Base-by-base conservation (phyloP, 2,329 filamentous ascomycete genomes). In the Zymoseptoria pseudotritici region DNA sequence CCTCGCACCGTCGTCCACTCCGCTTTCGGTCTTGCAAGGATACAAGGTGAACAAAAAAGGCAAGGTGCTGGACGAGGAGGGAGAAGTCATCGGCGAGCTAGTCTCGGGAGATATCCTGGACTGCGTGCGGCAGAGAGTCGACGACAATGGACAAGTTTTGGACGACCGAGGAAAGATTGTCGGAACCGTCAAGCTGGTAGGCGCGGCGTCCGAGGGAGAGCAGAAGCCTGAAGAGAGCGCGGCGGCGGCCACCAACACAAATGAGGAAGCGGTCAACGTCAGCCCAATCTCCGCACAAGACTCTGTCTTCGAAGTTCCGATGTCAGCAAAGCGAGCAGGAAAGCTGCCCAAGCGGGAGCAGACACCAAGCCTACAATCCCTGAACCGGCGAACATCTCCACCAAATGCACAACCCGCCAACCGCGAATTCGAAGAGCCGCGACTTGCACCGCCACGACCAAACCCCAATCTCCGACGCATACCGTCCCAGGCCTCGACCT, bases 11-110 rank as follows among this genome's bases (percentile, higher is more conserved):
- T 4, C 75, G 76, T 54, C 73, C 75, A 50, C 70, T 29, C 26
- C 26, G 26, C 26, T 79, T 5, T 74, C 73, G 11, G 77, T 77
- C 61, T 61, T 81, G 50, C 74, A 82, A 67, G 78, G 80, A 55
- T 74, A 79, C 55, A 82, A 81, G 69, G 79, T 82, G 67, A 82
- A 82, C 71, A 82, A 80, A 73, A 80, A 80, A 67, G 78, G 78
- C 67, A 76, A 76, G 65, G 74, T 80, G 26, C 72, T 80, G 46
- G 74, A 80, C 59, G 74, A 76, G 57, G 78, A 80, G 46, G 78
- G 78, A 21, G 77, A 79, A 56, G 71, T 75, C 55, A 79, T 80
- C 61, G 78, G 78, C 36, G 74, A 79, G 69, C 74, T 80, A 22
- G 71, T 72, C 57, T 76, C 79, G 26, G 78, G 78, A 21, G 78